Percentiles rank a stretch among this genome's conserved stretches.
phyloP scores from a whole-genome alignment of 495 filamentous ascomycete species.

The Aspergillus mulundensis region DNA sequence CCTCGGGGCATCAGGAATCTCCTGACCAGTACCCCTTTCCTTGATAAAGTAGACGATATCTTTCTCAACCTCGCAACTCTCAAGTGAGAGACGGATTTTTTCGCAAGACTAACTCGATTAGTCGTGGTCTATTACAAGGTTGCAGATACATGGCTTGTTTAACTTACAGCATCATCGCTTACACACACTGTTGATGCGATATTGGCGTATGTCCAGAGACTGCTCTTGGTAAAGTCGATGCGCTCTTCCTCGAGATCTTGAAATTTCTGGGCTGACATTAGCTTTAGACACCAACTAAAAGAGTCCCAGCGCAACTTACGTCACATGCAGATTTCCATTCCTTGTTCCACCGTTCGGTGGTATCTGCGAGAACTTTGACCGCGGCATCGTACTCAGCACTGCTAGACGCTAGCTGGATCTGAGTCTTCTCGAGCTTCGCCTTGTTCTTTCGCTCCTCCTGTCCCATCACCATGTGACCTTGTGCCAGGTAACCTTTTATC shows the following conservation, averaged over 20 bases:
- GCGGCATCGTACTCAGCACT: constrained; percentile 92
- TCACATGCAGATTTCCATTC: constrained; percentile 98
- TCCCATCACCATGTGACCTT: constrained; percentile 99
- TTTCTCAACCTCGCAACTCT: constrained; percentile 94
- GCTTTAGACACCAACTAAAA: constrained; percentile 2
- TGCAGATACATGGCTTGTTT: background rate
- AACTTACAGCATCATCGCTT: constrained; percentile 81
- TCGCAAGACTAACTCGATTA: constrained; percentile 66
- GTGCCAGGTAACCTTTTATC: constrained; percentile 96
- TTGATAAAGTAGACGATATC: constrained; percentile 89
- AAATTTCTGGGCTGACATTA: constrained; percentile 66
- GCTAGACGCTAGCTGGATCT: constrained; percentile 84
- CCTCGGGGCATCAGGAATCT: constrained; percentile 94
- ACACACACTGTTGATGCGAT: constrained; percentile 98
- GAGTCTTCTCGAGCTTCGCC: constrained; percentile 96
- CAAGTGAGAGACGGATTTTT: constrained; percentile 90
- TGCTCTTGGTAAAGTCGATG: constrained; percentile 94
- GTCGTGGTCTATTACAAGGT: constrained; percentile 10
- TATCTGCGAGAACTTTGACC: constrained; percentile 91
- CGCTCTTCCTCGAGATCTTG: constrained; percentile 98
- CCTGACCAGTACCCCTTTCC: constrained; percentile 86
- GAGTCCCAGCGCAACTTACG: constrained; percentile 34
- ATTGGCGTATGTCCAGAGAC: constrained; percentile 96
- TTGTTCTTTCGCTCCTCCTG: constrained; percentile 99
- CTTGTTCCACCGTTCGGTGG: constrained; percentile 91